A percentile compares a stretch with the other conserved stretches of the same genome.
These are phyloP conservation scores for Rhodofomes roseus DNA, from an alignment of 1,284 basidiomycete genomes.

Conservation along the genomic window DNA sequence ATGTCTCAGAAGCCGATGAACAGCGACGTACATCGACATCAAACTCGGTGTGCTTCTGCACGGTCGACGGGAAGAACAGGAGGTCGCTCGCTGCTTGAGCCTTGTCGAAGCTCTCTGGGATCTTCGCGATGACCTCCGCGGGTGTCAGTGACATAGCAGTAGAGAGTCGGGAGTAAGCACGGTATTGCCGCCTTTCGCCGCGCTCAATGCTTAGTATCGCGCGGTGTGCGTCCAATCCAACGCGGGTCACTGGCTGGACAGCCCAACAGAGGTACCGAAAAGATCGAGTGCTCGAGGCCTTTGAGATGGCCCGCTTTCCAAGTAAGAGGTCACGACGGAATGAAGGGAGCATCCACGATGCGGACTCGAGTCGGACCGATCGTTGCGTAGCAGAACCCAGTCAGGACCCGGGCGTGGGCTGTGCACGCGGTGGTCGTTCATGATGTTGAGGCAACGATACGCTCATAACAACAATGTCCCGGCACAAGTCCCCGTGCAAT, in stretches of 20 bases:
- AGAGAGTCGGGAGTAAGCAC: neutral
- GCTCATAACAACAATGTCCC: neutral
- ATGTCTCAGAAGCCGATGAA: neutral
- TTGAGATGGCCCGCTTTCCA: neutral
- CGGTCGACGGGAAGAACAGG: conserved; percentile 72
- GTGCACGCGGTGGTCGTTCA: too few species aligned
- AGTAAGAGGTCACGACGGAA: neutral
- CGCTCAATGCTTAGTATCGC: neutral
- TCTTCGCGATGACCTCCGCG: conserved; percentile 51
- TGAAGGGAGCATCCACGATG: neutral
- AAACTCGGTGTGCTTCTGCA: conserved; percentile 54
- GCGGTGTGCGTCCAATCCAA: neutral
- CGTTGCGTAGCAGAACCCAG: neutral
- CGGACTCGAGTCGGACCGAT: neutral
- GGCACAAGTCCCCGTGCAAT: neutral
- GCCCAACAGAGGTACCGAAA: neutral
- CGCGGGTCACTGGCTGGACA: neutral
- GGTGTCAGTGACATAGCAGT: conserved; percentile 1
- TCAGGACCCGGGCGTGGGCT: too few species aligned
- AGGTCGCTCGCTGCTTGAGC: conserved; percentile 69
- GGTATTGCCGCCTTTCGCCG: neutral
- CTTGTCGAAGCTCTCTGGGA: conserved; percentile 57
- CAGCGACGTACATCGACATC: conserved; percentile 57
- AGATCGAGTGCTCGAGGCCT: neutral
- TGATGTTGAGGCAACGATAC: too few species aligned